Conservation (phyloP, 2,329 filamentous ascomycete species). For the Rhinocladiella mackenziei region DNA sequence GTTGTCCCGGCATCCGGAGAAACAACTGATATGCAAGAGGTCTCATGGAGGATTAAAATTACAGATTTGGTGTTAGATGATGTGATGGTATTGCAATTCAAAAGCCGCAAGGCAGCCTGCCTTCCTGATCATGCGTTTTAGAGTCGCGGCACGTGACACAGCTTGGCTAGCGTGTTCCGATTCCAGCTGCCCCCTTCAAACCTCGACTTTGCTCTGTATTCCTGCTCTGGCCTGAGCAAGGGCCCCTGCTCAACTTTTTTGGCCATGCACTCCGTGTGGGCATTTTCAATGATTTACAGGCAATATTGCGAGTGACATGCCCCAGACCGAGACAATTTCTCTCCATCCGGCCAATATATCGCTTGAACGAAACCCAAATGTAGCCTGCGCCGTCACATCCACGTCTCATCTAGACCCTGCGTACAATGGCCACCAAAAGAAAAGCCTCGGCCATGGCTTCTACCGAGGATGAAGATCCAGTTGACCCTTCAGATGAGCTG, state of each 20-base stretch:
- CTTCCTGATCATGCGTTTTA: not conserved
- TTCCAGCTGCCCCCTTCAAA: no score
- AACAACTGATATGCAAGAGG: conserved; percentile 5
- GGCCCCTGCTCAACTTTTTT: no score
- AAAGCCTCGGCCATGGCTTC: conserved; percentile 72
- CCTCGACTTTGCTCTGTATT: no score
- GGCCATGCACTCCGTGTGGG: no score
- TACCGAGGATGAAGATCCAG: conserved; percentile 69
- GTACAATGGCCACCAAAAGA: conserved; percentile 85
- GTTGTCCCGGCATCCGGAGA: conserved; percentile 9
- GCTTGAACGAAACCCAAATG: no score
- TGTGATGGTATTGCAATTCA: conserved; percentile 13
- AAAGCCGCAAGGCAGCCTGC: conserved; percentile 17
- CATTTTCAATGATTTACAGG: no score
- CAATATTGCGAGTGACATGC: no score
- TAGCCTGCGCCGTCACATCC: not conserved
- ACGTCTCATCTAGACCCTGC: not conserved
- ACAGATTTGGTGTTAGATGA: conserved; percentile 8
- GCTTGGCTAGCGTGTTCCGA: no score
- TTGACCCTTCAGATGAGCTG: conserved; percentile 89
- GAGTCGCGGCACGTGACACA: conserved; percentile 12
- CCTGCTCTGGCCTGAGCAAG: no score
- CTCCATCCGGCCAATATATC: no score
- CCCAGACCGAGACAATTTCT: no score
- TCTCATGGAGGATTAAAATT: conserved; percentile 6